phyloP scores from a whole-genome alignment of 768 basidiomycete genomes.

The Xerocomus brunneocitrinus region DNA sequence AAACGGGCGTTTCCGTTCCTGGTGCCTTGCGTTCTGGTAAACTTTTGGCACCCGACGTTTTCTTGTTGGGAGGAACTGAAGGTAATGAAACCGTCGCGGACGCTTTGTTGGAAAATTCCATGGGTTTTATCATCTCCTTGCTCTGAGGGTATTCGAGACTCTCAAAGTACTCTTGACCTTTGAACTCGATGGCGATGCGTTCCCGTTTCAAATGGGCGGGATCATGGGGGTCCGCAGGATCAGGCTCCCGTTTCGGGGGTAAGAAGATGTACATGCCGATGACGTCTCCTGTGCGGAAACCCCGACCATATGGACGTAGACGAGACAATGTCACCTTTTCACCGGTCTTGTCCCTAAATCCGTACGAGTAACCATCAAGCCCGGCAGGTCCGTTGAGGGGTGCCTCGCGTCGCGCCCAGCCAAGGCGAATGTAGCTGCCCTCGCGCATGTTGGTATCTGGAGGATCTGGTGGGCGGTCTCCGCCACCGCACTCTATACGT shows the following conservation, averaged over 20 bases:
- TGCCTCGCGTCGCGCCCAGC: slow-evolving; percentile 90
- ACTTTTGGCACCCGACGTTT: slow-evolving; percentile 62
- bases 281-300: slow-evolving; percentile 80
- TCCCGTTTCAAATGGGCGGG: slow-evolving; percentile 82
- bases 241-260: slow-evolving; percentile 58
- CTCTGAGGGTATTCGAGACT: slow-evolving; percentile 80
- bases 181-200: slow-evolving; percentile 91
- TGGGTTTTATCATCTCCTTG: slow-evolving; percentile 89
- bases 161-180: slow-evolving; percentile 97
- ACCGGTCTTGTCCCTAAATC: slow-evolving; percentile 85
- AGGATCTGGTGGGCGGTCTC: slow-evolving; percentile 40
- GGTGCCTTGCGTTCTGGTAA: slow-evolving; percentile 52
- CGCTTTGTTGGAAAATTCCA: slow-evolving; percentile 69
- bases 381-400: slow-evolving; percentile 92
- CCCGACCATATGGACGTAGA: slow-evolving; percentile 68
- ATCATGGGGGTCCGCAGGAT: slow-evolving; percentile 64
- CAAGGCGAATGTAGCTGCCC: slow-evolving; percentile 83
- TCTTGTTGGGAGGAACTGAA: slow-evolving; percentile 53
- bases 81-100: slow-evolving; percentile 52
- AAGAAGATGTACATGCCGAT: slow-evolving; percentile 92
- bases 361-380: slow-evolving; percentile 91
- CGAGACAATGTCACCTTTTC: slow-evolving; percentile 86
- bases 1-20: slow-evolving; percentile 33
- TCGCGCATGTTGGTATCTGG: slow-evolving; percentile 48
- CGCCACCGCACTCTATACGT: slow-evolving; percentile 69